Conservation (phyloP, 2,329 filamentous ascomycete genomes). For the Pleurostoma richardsiae region DNA sequence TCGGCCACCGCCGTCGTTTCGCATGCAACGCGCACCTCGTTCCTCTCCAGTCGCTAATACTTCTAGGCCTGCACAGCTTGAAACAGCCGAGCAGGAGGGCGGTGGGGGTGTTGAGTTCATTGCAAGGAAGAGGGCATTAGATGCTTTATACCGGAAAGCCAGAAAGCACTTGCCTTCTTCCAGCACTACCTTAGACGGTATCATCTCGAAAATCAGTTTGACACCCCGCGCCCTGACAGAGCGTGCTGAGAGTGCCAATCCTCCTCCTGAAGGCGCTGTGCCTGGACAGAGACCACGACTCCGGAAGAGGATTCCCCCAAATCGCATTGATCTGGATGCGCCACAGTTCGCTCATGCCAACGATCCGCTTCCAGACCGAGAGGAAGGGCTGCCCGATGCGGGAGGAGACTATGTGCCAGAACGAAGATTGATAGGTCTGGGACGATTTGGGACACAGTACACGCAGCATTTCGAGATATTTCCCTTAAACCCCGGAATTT, state of each 20-base stretch:
- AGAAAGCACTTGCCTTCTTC: too few species aligned
- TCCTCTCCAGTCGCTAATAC: too few species aligned
- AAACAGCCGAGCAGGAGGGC: conserved; percentile 34
- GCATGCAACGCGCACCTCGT: too few species aligned
- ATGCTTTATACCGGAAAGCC: conserved; percentile 44
- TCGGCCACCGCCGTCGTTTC: too few species aligned
- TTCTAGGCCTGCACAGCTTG: conserved; percentile 50
- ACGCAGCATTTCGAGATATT: conserved; percentile 59
- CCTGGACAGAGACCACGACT: conserved; percentile 22
- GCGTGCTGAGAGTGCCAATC: neutral
- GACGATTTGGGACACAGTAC: conserved; percentile 56
- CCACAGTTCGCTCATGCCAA: conserved; percentile 48
- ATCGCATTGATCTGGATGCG: conserved; percentile 40
- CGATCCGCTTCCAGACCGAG: conserved; percentile 38
- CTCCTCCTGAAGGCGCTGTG: neutral
- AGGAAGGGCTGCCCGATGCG: conserved; percentile 12
- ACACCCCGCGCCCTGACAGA: too few species aligned
- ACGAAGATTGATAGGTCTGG: conserved; percentile 46
- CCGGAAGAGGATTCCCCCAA: conserved; percentile 39
- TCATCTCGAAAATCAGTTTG: too few species aligned
- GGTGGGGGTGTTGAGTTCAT: conserved; percentile 35
- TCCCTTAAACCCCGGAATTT: conserved; percentile 49
- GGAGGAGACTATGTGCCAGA: conserved; percentile 11
- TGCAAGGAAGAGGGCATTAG: conserved; percentile 47
- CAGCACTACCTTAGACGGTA: too few species aligned